phyloP scores from a whole-genome alignment of 2,329 filamentous ascomycete species.

The Sporothrix brasiliensis region DNA sequence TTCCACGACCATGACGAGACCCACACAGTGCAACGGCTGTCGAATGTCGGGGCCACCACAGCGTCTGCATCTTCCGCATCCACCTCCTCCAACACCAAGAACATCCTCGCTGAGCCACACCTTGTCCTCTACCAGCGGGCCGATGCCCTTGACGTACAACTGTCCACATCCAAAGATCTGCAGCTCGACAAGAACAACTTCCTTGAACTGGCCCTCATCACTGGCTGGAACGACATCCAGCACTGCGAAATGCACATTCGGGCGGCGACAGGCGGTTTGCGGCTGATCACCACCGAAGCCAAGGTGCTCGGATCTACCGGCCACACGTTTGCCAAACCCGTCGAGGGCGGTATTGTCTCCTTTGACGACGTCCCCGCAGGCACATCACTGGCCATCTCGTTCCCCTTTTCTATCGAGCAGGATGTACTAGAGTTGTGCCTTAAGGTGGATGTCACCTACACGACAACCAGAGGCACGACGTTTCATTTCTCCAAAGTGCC shows the following conservation, averaged over 20 bases:
- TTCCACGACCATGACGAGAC: conserved; percentile 61
- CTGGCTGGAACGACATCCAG: conserved; percentile 72
- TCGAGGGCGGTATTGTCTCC: conserved; percentile 57
- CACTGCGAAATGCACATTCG: conserved; percentile 64
- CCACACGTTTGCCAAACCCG: conserved; percentile 49
- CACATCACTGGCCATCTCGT: conserved; percentile 59
- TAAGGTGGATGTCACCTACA: conserved; percentile 75
- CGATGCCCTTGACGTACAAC: conserved; percentile 67
- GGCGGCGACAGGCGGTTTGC: conserved; percentile 66
- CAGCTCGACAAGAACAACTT: conserved; percentile 78
- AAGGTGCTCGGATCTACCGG: conserved; percentile 49
- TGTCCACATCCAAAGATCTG: conserved; percentile 69
- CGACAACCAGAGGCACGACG: conserved; percentile 61
- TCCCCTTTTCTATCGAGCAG: conserved; percentile 84
- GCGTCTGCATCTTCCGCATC: not conserved
- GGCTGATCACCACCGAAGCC: conserved; percentile 64
- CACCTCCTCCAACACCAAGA: conserved; percentile 39
- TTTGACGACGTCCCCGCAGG: conserved; percentile 53
- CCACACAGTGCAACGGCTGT: conserved; percentile 2
- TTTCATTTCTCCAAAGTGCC: conserved; percentile 66
- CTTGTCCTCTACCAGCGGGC: conserved; percentile 74
- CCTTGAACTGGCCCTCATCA: conserved; percentile 71
- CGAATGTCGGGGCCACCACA: not conserved
- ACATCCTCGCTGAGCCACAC: conserved; percentile 61
- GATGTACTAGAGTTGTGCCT: conserved; percentile 71